A percentile compares a stretch with the other conserved stretches of the same genome.
Evolutionary conservation across 2,329 filamentous ascomycete genomes (phyloP).

Genomic region (Ceratocystis alfenasii): DNA sequence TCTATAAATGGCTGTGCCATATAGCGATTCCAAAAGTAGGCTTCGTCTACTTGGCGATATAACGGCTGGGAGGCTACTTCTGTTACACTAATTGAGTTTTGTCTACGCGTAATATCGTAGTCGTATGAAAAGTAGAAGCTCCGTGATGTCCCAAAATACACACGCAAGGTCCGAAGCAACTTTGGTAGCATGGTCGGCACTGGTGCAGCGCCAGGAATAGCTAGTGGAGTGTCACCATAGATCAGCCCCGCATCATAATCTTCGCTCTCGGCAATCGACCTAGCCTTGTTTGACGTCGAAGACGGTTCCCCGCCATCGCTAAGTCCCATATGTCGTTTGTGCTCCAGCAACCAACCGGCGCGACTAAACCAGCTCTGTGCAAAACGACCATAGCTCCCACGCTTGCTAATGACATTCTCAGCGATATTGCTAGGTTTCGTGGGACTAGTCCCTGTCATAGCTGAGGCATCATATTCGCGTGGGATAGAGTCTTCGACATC

Average conservation of each 20-base stretch:
- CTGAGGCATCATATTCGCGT: constrained; percentile 29
- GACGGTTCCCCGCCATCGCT: constrained; percentile 33
- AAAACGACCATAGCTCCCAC: constrained; percentile 78
- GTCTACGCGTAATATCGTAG: constrained; percentile 68
- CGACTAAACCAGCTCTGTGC: constrained; percentile 84
- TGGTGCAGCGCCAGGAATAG: constrained; percentile 2
- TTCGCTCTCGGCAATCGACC: constrained; percentile 25
- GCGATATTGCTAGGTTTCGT: constrained; percentile 52
- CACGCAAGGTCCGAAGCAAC: constrained; percentile 66
- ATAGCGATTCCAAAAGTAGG: constrained; percentile 86
- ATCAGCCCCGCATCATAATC: constrained; percentile 18
- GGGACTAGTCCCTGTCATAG: constrained; percentile 26
- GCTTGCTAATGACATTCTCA: constrained; percentile 74
- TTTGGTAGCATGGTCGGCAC: constrained; percentile 58
- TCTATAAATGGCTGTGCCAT: constrained; percentile 63
- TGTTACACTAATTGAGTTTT: constrained; percentile 35
- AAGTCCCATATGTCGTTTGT: constrained; percentile 57
- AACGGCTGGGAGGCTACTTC: constrained; percentile 42
- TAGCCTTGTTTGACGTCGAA: constrained; percentile 31
- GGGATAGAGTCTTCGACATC: constrained; percentile 35
- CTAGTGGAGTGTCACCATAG: constrained; percentile 14
- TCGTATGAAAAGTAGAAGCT: constrained; percentile 97
- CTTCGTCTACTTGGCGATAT: constrained; percentile 58
- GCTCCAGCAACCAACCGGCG: constrained; percentile 65
- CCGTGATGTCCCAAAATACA: constrained; percentile 67